Conservation (phyloP, 306 rosid species). For the Castanea mollissima region DNA sequence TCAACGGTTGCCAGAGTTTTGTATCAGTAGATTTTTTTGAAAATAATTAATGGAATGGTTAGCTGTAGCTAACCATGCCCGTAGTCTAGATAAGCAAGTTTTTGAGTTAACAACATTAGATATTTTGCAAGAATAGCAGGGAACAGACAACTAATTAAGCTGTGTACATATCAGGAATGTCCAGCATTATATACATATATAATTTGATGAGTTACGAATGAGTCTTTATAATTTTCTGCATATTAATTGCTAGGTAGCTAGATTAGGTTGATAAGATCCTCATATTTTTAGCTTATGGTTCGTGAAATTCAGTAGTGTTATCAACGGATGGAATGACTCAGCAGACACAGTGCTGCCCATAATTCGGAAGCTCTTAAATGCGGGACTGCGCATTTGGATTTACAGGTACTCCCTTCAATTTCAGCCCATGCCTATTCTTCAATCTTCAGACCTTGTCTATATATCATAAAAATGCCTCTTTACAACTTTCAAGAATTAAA, state of each 20-base stretch:
- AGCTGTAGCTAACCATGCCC: no score
- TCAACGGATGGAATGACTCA: constrained; percentile 47
- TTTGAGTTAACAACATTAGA: no score
- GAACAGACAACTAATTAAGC: no score
- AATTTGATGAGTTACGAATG: not conserved
- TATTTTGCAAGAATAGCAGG: no score
- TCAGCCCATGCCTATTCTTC: not conserved
- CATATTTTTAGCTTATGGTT: not conserved
- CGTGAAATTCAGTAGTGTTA: constrained; percentile 34
- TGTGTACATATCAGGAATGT: no score
- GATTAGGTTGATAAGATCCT: not conserved
- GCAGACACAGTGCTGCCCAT: constrained; percentile 44
- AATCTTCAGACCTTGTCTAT: not conserved
- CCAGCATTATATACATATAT: no score
- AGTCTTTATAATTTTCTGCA: no score
- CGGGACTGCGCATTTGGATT: constrained; percentile 68
- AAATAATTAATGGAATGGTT: no score
- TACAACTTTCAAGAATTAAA: not conserved
- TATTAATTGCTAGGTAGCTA: no score
- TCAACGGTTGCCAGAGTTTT: no score
- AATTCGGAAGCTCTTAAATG: constrained; percentile 41
- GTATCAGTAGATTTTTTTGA: no score
- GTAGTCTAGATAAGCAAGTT: no score
- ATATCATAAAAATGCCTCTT: not conserved
- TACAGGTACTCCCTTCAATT: constrained; percentile 36